Evolutionary conservation across 2,329 filamentous ascomycete genomes (phyloP), one percentile per base, ranked within the genome.

Genomic region (Colletotrichum lupini): DNA sequence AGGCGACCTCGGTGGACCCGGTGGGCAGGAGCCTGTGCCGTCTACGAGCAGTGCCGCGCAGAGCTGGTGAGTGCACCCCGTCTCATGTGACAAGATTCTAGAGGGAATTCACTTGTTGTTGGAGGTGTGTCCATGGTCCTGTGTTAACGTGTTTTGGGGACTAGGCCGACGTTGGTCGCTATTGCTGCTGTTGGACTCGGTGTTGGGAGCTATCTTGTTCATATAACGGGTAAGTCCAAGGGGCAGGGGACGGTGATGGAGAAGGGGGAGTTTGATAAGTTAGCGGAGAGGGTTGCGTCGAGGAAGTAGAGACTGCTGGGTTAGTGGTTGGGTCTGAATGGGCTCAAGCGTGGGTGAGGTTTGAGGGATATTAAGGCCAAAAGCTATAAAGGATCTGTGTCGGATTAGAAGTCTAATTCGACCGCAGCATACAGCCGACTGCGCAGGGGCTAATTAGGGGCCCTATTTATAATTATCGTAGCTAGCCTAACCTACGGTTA

Each of bases 1-100:
- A 7, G 72, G 73, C 26, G 72, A 74, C 28, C 61, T 75, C 35
- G 74, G 72, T 19, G 74, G 72, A 0, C 74, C 74, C 16, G 67
- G 68, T 1, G 74, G 74, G 1, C 74, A 75, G 46, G 74, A 75
- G 14, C 67, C 72, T 1, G 22, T 74, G 8, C 72, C 72, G 28
- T 28, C 68, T 0, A 56, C 11, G 7, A 68, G 68, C 46, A 63
- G 68, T 4, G 5, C 28, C 2, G 56, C 63, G 5, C 74, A 75
- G 30, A 74, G 73, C 57, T 72, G 67, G 74, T 75, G 57, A 26
- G 28, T 28, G 3, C 35, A 7, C 30, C 24, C n/a, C n/a, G 12
- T 12, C 30, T 16, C 8, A 24, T 16, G 37, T 42, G 37, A 42
- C 37, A 42, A 42, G 37, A 42, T 19, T 42, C 16, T 4, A 1